Conservation (phyloP, 1,284 basidiomycete genomes). For the Porodaedalea pini region DNA sequence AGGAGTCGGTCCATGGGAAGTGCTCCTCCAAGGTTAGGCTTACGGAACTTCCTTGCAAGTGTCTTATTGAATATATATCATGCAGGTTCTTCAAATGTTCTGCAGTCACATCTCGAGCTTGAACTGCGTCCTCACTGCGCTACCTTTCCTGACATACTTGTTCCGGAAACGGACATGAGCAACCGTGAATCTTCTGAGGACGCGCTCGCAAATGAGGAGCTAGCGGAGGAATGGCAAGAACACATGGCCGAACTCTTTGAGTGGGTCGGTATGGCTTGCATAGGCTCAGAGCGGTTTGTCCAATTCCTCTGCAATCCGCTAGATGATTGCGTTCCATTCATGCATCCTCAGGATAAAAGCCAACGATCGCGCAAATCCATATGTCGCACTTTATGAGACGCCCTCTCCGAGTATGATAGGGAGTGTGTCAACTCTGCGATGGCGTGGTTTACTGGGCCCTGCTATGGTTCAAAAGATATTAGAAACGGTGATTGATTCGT, state of each 20-base stretch:
- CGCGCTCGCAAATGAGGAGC: constrained; percentile 26
- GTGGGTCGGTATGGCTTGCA: constrained; percentile 63
- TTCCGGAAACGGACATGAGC: not conserved
- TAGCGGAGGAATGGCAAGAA: constrained; percentile 46
- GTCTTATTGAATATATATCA: not conserved
- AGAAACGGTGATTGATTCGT: constrained; percentile 39
- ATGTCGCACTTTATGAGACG: constrained; percentile 43
- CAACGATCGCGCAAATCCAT: constrained; percentile 43
- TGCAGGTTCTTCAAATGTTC: not conserved
- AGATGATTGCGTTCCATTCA: not conserved
- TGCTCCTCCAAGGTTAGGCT: not conserved
- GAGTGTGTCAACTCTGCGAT: constrained; percentile 48
- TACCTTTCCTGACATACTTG: not conserved
- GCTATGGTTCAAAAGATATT: constrained; percentile 49
- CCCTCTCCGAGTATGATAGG: constrained; percentile 43
- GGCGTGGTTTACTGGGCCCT: constrained; percentile 54
- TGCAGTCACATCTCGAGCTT: not conserved
- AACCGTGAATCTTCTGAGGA: not conserved
- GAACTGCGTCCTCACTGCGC: not conserved
- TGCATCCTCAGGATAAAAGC: constrained; percentile 32
- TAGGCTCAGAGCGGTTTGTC: constrained; percentile 41
- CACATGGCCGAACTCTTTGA: constrained; percentile 50
- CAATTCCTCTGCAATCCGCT: not conserved
- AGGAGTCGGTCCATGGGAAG: constrained; percentile 8
- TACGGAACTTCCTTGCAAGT: not conserved